These are phyloP conservation scores for Eucalyptus shirleyi DNA, from an alignment of 345 rosid genomes.

Conservation along the genomic window DNA sequence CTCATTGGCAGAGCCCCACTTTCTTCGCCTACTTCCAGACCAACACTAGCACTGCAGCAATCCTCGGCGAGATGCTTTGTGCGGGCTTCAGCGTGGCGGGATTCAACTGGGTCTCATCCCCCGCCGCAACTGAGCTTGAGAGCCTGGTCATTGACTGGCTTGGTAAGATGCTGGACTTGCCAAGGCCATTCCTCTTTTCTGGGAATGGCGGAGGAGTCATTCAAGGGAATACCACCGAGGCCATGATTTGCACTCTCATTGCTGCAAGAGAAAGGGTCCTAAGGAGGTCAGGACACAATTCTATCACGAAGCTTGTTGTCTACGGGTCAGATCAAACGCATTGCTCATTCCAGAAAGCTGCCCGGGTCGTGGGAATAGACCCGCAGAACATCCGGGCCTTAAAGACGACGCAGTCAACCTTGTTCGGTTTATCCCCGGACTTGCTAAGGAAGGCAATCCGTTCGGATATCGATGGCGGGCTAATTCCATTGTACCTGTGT, in stretches of 20 bases:
- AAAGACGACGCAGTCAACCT: constrained; percentile 3
- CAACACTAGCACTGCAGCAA: constrained; percentile 5
- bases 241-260: constrained; percentile 13
- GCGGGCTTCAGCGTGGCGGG: constrained; percentile 21
- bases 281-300: neutral
- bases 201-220: constrained; percentile 31
- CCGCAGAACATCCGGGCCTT: constrained; percentile 25
- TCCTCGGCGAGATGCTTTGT: constrained; percentile 22
- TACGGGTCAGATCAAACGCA: constrained; percentile 38
- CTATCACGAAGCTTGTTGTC: constrained; percentile 9
- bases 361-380: constrained; percentile 26
- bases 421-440: neutral
- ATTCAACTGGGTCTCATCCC: constrained; percentile 36
- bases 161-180: constrained; percentile 16
- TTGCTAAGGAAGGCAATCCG: neutral
- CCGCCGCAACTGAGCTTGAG: constrained; percentile 42
- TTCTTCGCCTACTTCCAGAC: constrained; percentile 21
- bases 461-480: neutral
- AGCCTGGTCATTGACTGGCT: constrained; percentile 30
- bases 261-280: constrained; percentile 22
- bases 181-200: constrained; percentile 16
- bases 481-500: constrained; percentile 19
- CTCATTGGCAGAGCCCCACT: constrained; percentile 38
- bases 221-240: constrained; percentile 22
- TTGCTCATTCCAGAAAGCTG: constrained; percentile 9